Conservation (phyloP, 805 yeast species). For the Monosporozyma siamensis region DNA sequence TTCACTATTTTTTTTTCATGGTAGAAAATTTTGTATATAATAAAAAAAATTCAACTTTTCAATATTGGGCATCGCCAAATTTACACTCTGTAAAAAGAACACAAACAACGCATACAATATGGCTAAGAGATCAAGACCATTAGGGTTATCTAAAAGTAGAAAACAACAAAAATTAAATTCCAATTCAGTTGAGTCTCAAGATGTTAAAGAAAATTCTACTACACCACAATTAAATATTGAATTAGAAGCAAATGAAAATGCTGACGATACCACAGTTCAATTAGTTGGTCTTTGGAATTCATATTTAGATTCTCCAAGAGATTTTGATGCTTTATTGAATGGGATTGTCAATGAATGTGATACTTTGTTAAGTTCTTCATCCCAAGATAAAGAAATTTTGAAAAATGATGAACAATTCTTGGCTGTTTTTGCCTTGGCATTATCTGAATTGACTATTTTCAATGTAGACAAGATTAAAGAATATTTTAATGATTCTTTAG, state of each 20-base stretch:
- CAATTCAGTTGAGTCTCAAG: constrained; percentile 5
- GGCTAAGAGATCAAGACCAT: constrained; percentile 49
- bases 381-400: not conserved
- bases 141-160: constrained; percentile 53
- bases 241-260: constrained; percentile 57
- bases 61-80: too few species aligned
- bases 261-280: constrained; percentile 73
- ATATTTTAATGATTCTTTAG: constrained; percentile 60
- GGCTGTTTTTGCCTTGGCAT: constrained; percentile 62
- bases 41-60: too few species aligned
- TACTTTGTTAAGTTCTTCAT: constrained; percentile 38
- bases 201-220: not conserved
- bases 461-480: constrained; percentile 28
- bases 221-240: constrained; percentile 51
- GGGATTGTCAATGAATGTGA: constrained; percentile 94
- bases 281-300: constrained; percentile 64
- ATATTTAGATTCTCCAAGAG: constrained; percentile 45
- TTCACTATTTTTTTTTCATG: too few species aligned
- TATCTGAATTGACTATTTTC: constrained; percentile 54
- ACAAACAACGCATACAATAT: too few species aligned
- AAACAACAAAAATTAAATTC: constrained; percentile 15
- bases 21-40: too few species aligned
- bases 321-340: constrained; percentile 56
- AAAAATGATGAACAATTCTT: constrained; percentile 46
- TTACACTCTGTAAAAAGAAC: too few species aligned